A percentile compares a stretch with the other conserved stretches of the same genome.
Evolutionary conservation across 345 rosid genomes (phyloP).

Genomic region (Syzygium oleosum): DNA sequence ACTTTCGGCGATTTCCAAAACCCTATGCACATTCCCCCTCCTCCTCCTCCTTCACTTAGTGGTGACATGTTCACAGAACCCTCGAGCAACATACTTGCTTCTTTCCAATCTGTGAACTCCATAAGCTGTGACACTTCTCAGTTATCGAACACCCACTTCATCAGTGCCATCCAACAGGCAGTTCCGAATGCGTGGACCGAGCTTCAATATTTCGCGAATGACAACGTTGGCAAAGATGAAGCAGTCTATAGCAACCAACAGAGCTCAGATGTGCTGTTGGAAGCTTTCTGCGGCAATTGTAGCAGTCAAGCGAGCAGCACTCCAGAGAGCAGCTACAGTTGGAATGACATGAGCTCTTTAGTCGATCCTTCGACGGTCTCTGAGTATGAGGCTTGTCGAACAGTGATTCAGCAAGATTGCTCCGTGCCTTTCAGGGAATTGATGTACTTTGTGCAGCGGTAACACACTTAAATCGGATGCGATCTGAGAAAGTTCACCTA

Average conservation of each 20-base stretch:
- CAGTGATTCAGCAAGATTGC: neutral
- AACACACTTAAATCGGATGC: neutral
- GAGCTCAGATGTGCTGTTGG: neutral
- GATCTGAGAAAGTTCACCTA: neutral
- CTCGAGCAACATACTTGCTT: neutral
- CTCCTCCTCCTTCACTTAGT: neutral
- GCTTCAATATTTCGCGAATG: neutral
- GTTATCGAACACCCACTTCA: neutral
- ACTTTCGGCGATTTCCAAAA: neutral
- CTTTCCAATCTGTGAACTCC: neutral
- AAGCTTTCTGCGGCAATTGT: neutral
- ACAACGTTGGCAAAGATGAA: neutral
- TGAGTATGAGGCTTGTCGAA: neutral
- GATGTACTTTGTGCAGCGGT: neutral
- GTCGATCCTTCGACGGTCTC: neutral
- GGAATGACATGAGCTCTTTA: neutral
- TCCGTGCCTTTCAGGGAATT: neutral
- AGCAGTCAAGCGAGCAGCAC: neutral
- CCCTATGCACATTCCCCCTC: neutral
- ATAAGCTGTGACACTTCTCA: neutral
- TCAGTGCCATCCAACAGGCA: neutral
- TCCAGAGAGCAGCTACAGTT: neutral
- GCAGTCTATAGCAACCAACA: neutral
- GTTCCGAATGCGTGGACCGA: neutral
- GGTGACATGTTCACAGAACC: neutral